Percentiles rank a stretch among this genome's conserved stretches.
phyloP scores from a whole-genome alignment of 2,329 filamentous ascomycete species.

The Mycosphaerelloides madeirae region DNA sequence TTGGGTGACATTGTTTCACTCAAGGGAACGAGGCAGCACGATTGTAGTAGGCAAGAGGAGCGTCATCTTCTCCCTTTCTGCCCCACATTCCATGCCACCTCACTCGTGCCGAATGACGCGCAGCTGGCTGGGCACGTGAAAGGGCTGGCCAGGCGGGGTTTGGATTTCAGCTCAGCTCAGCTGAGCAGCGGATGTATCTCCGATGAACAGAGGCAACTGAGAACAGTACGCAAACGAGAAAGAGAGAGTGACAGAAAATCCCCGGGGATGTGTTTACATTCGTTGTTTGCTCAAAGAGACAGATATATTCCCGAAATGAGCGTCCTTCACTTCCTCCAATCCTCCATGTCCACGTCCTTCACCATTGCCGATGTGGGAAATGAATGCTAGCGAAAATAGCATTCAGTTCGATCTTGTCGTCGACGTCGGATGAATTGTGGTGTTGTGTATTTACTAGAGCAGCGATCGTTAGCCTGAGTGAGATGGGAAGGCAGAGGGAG shows the following conservation, averaged over 20 bases:
- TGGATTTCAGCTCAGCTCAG: too few relatives aligned
- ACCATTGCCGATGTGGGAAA: constrained; percentile 6
- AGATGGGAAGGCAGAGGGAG: neutral
- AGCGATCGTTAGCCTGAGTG: neutral
- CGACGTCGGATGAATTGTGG: constrained; percentile 6
- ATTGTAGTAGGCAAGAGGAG: neutral
- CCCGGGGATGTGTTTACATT: too few relatives aligned
- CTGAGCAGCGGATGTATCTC: too few relatives aligned
- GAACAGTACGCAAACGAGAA: too few relatives aligned
- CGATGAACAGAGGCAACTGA: too few relatives aligned
- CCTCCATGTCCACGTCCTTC: too few relatives aligned
- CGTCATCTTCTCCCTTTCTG: neutral
- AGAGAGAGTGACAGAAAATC: neutral
- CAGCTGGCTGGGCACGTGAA: constrained; percentile 1
- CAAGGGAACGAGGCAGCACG: neutral
- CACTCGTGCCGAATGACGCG: neutral
- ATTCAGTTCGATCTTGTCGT: constrained; percentile 4
- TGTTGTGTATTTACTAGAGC: constrained; percentile 1
- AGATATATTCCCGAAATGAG: too few relatives aligned
- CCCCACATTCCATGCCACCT: neutral
- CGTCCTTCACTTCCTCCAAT: too few relatives aligned
- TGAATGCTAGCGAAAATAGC: constrained; percentile 6
- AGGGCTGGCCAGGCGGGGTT: too few relatives aligned
- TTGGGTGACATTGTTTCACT: constrained; percentile 7
- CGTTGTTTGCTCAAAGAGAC: too few relatives aligned